Evolutionary conservation across 768 basidiomycete species (phyloP).

Genomic region (Krasilnikovozyma curviuscula): DNA sequence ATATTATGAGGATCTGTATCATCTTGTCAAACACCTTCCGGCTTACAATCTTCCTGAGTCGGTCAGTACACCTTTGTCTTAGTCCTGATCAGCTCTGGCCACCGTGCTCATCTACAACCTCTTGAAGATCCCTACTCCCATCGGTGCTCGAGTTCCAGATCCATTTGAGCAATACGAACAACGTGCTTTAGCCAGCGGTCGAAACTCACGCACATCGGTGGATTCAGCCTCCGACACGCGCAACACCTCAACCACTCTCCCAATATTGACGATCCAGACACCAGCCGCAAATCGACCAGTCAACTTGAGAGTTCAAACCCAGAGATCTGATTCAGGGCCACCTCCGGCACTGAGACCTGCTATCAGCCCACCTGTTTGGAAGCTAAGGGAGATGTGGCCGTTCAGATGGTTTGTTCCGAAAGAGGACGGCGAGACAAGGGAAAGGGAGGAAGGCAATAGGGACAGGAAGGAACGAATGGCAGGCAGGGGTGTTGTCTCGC

Average conservation of each 20-base stretch:
- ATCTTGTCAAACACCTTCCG: constrained; percentile 42
- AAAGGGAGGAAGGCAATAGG: background rate
- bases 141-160: background rate
- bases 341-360: background rate
- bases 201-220: background rate
- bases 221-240: background rate
- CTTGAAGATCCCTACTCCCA: background rate
- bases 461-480: background rate
- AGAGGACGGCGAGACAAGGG: too few relatives aligned
- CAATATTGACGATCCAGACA: too few relatives aligned
- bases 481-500: background rate
- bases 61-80: too few relatives aligned
- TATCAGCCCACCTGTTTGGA: background rate
- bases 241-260: background rate
- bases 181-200: background rate
- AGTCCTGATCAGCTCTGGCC: background rate
- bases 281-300: too few relatives aligned
- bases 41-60: constrained; percentile 28
- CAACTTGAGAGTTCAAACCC: background rate
- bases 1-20: constrained; percentile 56
- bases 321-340: background rate
- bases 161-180: background rate
- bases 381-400: background rate
- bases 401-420: background rate
- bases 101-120: background rate